phyloP scores from a whole-genome alignment of 257 asterid genomes.

The Solanum sitiens region DNA sequence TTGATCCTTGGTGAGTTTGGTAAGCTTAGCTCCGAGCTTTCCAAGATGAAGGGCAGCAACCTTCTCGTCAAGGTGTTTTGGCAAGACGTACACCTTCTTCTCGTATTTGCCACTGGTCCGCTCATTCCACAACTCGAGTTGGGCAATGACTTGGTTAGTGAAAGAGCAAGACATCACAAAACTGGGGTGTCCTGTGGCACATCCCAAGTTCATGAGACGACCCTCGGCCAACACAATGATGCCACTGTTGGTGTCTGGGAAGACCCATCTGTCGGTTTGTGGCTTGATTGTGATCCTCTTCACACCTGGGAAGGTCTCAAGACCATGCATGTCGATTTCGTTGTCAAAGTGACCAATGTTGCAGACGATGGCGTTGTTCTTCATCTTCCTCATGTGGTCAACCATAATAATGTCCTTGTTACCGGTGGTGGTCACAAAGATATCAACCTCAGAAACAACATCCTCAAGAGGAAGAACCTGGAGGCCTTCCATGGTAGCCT shows the following conservation, averaged over 20 bases:
- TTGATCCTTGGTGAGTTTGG: conserved; percentile 39
- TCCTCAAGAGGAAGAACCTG: conserved; percentile 51
- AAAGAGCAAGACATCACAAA: conserved; percentile 60
- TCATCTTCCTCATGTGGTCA: conserved; percentile 52
- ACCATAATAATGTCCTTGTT: conserved; percentile 62
- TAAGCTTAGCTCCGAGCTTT: conserved; percentile 49
- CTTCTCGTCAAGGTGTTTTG: conserved; percentile 54
- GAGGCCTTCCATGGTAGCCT: conserved; percentile 55
- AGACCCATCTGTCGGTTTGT: conserved; percentile 49
- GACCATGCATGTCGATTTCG: conserved; percentile 49
- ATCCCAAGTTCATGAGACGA: conserved; percentile 61
- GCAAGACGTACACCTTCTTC: conserved; percentile 51
- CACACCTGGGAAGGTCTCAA: conserved; percentile 47
- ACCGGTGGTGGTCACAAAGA: conserved; percentile 62
- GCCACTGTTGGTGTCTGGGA: conserved; percentile 37
- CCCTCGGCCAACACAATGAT: conserved; percentile 49
- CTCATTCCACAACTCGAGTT: conserved; percentile 59
- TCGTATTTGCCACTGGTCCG: conserved; percentile 33
- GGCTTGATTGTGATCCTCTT: conserved; percentile 50
- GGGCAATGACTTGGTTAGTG: conserved; percentile 60
- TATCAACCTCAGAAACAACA: conserved; percentile 37
- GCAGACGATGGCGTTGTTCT: conserved; percentile 59
- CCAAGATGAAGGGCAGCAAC: conserved; percentile 60
- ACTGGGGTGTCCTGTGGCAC: conserved; percentile 61
- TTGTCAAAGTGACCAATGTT: conserved; percentile 64